Evolutionary conservation across 2,329 filamentous ascomycete genomes (phyloP).

Genomic region (Didymella exigua): DNA sequence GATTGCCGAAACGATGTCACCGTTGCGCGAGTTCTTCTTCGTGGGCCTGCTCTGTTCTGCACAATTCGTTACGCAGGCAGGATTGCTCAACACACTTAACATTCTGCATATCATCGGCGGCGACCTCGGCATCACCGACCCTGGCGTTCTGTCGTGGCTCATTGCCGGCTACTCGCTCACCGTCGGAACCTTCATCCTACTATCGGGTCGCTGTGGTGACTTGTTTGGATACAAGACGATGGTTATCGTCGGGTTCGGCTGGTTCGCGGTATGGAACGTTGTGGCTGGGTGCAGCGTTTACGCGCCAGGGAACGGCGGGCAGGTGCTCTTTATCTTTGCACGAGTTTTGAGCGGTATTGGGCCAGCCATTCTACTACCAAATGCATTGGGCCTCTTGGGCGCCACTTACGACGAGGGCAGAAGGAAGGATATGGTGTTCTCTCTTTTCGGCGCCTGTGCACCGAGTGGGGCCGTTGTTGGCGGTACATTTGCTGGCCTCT

Average conservation of each 20-base stretch:
- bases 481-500: constrained; percentile 48
- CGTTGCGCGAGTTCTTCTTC: constrained; percentile 33
- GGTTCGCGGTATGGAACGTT: constrained; percentile 57
- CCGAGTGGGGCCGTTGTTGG: constrained; percentile 54
- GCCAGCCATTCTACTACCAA: constrained; percentile 67
- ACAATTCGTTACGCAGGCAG: constrained; percentile 50
- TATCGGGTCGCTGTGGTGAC: constrained; percentile 57
- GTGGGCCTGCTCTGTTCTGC: constrained; percentile 35
- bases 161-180: constrained; percentile 57
- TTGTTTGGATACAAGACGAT: constrained; percentile 58
- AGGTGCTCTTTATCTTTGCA: constrained; percentile 47
- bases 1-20: constrained; percentile 30
- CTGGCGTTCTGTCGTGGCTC: constrained; percentile 55
- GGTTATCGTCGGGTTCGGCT: constrained; percentile 56
- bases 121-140: constrained; percentile 47
- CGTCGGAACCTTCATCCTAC: constrained; percentile 58
- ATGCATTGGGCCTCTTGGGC: constrained; percentile 67
- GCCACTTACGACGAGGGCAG: constrained; percentile 61
- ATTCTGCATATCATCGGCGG: constrained; percentile 52
- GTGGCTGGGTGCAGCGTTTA: constrained; percentile 54
- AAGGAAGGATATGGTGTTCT: constrained; percentile 66
- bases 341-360: constrained; percentile 59
- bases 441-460: constrained; percentile 57
- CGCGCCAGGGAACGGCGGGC: constrained; percentile 26
- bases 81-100: constrained; percentile 45